A percentile compares a stretch with the other conserved stretches of the same genome.
These are phyloP conservation scores for Rhizopus delemar DNA, from an alignment of 371 early-diverging fungal genomes.

Conservation along the genomic window DNA sequence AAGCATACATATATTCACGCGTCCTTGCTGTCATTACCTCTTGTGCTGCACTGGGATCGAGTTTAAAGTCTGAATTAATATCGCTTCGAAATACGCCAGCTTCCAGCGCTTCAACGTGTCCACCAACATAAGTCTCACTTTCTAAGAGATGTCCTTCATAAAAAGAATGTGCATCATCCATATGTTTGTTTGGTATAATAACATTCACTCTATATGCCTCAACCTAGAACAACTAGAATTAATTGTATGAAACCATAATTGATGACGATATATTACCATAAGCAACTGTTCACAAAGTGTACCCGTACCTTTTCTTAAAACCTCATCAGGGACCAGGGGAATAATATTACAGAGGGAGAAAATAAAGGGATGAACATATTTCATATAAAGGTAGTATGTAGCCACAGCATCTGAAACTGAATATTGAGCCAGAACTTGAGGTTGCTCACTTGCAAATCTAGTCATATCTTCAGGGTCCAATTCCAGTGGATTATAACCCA, in stretches of 20 bases:
- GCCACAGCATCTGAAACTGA: conserved; percentile 99
- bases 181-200: conserved; percentile 96
- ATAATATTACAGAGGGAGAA: conserved; percentile 99
- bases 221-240: conserved; percentile 48
- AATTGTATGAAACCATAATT: neutral
- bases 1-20: neutral
- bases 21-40: conserved; percentile 40
- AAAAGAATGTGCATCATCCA: conserved; percentile 71
- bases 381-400: conserved; percentile 99
- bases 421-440: conserved; percentile 97
- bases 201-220: conserved; percentile 92
- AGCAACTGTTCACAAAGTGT: conserved; percentile 98
- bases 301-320: conserved; percentile 96
- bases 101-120: conserved; percentile 98
- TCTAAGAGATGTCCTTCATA: conserved; percentile 93
- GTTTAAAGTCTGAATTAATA: conserved; percentile 85
- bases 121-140: conserved; percentile 98
- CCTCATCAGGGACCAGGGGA: conserved; percentile 96
- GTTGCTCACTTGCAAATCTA: conserved; percentile 89
- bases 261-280: conserved; percentile 71
- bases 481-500: conserved; percentile 99
- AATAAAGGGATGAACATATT: conserved; percentile 99
- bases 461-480: conserved; percentile 99
- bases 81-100: conserved; percentile 99
- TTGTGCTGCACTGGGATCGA: conserved; percentile 78